Evolutionary conservation across 768 basidiomycete species (phyloP), one percentile per base, ranked within the genome.

Genomic region (button mushroom (Agaricus bisporus)): DNA sequence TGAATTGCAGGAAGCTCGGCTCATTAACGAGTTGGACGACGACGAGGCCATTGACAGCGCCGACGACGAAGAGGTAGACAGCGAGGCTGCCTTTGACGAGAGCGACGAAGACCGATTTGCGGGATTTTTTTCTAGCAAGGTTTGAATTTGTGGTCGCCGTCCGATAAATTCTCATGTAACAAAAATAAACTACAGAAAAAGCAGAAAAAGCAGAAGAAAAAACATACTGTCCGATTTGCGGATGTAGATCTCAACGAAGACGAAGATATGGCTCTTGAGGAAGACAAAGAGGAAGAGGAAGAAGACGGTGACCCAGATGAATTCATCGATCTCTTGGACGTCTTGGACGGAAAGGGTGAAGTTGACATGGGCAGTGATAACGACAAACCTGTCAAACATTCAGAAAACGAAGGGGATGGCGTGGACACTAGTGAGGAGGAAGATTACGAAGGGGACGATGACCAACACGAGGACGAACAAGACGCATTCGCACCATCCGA

Each of bases 61-160:
- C 1, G 88, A 94, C 58, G 91, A 94, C 62, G 90, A 93, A 62
- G 90, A 93, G 56, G 80, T 93, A 42, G 88, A 91, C 56, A 87
- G 84, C 57, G 92, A 94, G 61, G 84, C 76, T 57, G 91, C 89
- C 1, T 89, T 91, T 56, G 88, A 90, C 56, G 86, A 89, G 64
- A 83, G 80, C 51, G 90, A 91, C 32, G 84, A 84, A 54, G 90
- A 93, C n/a, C 72, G 76, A 3, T 91, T 84, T 68, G 83, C 82
- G 9, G 85, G 82, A 2, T 86, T 86, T 57, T 80, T 79, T 55
- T 69, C 71, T 9, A 60, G 59, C 26, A 75, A 74, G 63, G 75
- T 80, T 64, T 60, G 71, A 56, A 58, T 22, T 22, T 22, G 22
- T 32, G 32, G 48, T 29, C 45, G 54, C 61, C 7, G 28, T 51